Base-by-base conservation (phyloP, 169 alveolate species). In the Eimeria praecox region DNA sequence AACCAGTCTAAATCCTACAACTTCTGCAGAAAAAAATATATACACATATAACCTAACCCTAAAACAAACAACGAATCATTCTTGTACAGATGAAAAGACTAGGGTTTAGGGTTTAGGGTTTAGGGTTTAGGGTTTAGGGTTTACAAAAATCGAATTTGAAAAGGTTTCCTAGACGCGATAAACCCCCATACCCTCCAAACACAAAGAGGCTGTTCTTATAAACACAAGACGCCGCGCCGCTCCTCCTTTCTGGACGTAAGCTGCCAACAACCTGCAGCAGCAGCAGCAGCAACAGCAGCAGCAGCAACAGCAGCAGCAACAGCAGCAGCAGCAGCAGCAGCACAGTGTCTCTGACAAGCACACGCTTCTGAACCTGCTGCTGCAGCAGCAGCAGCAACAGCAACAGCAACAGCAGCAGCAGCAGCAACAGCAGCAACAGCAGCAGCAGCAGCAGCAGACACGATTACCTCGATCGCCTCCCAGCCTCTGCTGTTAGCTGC, bases 101-200 rank as follows among this genome's bases (percentile, higher is more conserved):
- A 64, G 75, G 40, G 75, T n/a, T 8, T 62, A 62, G 73, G 73
- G 73, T 62, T 62, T 64, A 69, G 82, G 82, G 82, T 69, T 69
- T 69, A 69, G 82, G 82, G 92, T 38, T 14, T 86, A 30, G 80
- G 80, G 42, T 22, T 35, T 64, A 59, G 71, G 69, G 69, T 56
- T 54, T 71, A 78, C 94, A 89, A 78, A 97, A 95, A 73, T 96
- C 97, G 82, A 96, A 97, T 59, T 96, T 97, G 93, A 95, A 97
- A 80, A 97, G 96, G 95, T 97, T 98, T 46, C 97, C 97, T 10
- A 97, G 97, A 14, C 99, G 96, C 38, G 96, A 96, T 64, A 96
- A 73, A 56, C 98, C 98, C 90, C 98, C 98, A 75, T 97, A 97
- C 22, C 98, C 98, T 64, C 99, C 99, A 77, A 97, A 97, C 24